Percentiles rank a stretch among this genome's conserved stretches.
Evolutionary conservation across 345 rosid species (phyloP).

Genomic region (Eucalyptus curtisii): DNA sequence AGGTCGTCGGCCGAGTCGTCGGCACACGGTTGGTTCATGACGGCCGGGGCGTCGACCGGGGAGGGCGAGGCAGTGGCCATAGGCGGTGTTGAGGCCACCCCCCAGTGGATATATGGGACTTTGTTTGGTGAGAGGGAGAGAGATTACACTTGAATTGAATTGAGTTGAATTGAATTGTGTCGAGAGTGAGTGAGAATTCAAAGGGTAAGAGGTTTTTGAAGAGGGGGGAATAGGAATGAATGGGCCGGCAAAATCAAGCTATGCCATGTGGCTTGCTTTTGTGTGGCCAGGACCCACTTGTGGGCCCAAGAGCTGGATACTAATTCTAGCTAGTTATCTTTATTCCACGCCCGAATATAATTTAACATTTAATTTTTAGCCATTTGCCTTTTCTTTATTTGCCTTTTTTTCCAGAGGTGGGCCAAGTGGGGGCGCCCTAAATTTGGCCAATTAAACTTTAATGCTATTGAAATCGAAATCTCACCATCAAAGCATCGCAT

Average conservation of each 20-base stretch:
- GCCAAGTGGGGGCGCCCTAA: background rate
- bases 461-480: background rate
- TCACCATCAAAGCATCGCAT: background rate
- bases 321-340: background rate
- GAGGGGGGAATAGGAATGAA: background rate
- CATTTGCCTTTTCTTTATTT: background rate
- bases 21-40: conserved; percentile 5
- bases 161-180: background rate
- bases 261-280: conserved; percentile 19
- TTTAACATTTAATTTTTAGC: background rate
- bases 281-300: conserved; percentile 1
- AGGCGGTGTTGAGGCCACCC: background rate
- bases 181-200: background rate
- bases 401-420: background rate
- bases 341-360: background rate
- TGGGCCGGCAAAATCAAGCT: conserved; percentile 27
- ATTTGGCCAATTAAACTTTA: background rate
- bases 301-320: background rate
- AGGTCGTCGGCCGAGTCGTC: conserved; percentile 23
- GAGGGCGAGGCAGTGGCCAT: background rate
- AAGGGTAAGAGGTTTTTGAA: background rate
- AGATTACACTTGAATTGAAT: background rate
- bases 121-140: background rate
- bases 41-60: background rate
- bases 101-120: background rate